A percentile compares a stretch with the other conserved stretches of the same genome.
Conservation (phyloP, 2,329 filamentous ascomycete species). For the Sporothrix pallida region DNA sequence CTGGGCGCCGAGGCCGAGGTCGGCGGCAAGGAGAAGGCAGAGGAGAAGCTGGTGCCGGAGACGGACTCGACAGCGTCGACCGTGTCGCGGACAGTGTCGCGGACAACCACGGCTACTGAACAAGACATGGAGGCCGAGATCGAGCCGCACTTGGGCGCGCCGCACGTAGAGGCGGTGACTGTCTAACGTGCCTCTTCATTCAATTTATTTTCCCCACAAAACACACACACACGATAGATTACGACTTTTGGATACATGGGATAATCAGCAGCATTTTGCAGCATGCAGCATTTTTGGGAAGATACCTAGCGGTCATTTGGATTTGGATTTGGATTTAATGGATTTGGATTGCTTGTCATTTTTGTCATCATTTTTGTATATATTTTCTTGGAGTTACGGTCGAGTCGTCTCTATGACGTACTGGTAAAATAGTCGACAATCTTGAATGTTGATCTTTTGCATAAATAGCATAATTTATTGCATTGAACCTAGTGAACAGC, state of each 20-base stretch:
- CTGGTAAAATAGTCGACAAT: too few relatives aligned
- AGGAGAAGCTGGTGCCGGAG: too few relatives aligned
- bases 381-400: not conserved
- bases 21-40: too few relatives aligned
- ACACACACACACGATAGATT: not conserved
- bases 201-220: too few relatives aligned
- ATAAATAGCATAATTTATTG: not conserved
- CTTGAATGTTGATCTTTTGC: too few relatives aligned
- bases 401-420: too few relatives aligned
- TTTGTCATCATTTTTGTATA: too few relatives aligned
- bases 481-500: not conserved
- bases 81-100: conserved; percentile 28
- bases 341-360: not conserved
- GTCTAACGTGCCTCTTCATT: not conserved
- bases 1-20: conserved; percentile 47
- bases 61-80: conserved; percentile 3
- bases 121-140: conserved; percentile 47
- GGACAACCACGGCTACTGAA: conserved; percentile 37
- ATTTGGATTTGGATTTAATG: not conserved
- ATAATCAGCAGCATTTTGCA: not conserved
- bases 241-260: not conserved
- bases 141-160: conserved; percentile 42
- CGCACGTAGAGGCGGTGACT: not conserved
- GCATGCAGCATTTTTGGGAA: not conserved
- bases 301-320: not conserved